phyloP scores from a whole-genome alignment of 208 protist genomes.

The Acanthamoeba castellanii region DNA sequence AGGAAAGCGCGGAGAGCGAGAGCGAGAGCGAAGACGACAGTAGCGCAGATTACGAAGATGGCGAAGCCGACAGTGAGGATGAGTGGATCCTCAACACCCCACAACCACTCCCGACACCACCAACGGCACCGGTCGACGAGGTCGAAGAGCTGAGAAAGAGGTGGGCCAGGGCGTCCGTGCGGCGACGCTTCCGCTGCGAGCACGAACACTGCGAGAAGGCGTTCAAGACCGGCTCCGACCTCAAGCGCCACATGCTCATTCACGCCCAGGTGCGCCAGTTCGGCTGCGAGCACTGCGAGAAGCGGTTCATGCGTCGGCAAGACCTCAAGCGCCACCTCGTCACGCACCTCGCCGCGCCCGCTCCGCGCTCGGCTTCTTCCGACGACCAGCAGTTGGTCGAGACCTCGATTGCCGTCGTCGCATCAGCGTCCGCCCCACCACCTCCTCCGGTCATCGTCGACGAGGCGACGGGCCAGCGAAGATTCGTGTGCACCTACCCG shows the following conservation, averaged over 20 bases:
- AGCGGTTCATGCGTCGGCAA: neutral
- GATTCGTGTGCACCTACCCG: neutral
- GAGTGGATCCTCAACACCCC: neutral
- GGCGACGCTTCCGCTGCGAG: neutral
- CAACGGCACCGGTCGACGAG: neutral
- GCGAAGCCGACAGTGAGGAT: neutral
- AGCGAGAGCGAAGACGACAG: neutral
- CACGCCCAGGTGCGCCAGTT: neutral
- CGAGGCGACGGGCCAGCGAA: neutral
- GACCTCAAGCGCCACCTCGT: slow-evolving; percentile 10
- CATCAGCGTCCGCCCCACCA: neutral
- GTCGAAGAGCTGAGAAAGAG: neutral
- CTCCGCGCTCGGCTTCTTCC: neutral
- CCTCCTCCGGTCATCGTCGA: neutral
- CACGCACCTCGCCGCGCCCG: neutral
- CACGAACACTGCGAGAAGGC: neutral
- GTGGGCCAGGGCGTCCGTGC: neutral
- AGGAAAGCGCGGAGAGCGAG: neutral
- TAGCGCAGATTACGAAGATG: neutral
- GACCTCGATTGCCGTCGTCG: neutral
- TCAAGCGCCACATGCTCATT: neutral
- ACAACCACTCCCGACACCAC: neutral
- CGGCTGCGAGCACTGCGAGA: neutral
- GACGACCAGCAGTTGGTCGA: no score
- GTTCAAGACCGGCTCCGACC: neutral